phyloP scores from a whole-genome alignment of 176 grass and related monocot species.

The Panicum miliaceum region DNA sequence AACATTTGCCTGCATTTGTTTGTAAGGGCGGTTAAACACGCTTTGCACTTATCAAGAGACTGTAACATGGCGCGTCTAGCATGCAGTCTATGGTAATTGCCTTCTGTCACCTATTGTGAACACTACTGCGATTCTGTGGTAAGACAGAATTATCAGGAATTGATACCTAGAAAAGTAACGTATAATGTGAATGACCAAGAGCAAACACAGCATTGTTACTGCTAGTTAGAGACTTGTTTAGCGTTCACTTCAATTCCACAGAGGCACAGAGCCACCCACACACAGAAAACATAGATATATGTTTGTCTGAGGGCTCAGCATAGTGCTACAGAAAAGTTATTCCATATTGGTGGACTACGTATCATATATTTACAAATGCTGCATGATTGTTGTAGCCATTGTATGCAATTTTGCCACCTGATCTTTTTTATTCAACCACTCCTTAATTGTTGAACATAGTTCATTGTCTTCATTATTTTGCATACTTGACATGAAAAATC shows the following conservation, averaged over 20 bases:
- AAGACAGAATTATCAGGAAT: not conserved
- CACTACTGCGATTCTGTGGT: not conserved
- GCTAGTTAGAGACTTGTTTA: conserved; percentile 13
- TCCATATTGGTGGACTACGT: not conserved
- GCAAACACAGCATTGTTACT: not conserved
- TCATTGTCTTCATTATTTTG: too few species aligned
- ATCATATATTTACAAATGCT: not conserved
- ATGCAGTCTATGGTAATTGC: conserved; percentile 12
- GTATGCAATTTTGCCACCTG: not conserved
- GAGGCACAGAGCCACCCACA: too few species aligned
- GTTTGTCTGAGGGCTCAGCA: not conserved
- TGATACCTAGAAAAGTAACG: not conserved
- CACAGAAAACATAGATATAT: not conserved
- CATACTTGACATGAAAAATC: not conserved
- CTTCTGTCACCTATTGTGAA: conserved; percentile 12
- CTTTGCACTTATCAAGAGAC: not conserved
- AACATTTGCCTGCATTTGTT: not conserved
- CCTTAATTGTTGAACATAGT: too few species aligned
- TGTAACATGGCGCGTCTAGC: not conserved
- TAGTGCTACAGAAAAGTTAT: not conserved
- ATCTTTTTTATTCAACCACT: not conserved
- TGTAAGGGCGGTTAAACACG: not conserved
- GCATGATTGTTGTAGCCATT: conserved; percentile 18
- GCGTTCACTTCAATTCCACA: not conserved
- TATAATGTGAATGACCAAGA: not conserved